Percentiles rank a stretch among this genome's conserved stretches.
Conservation (phyloP, 805 yeast genomes). For the Metschnikowia lunata region DNA sequence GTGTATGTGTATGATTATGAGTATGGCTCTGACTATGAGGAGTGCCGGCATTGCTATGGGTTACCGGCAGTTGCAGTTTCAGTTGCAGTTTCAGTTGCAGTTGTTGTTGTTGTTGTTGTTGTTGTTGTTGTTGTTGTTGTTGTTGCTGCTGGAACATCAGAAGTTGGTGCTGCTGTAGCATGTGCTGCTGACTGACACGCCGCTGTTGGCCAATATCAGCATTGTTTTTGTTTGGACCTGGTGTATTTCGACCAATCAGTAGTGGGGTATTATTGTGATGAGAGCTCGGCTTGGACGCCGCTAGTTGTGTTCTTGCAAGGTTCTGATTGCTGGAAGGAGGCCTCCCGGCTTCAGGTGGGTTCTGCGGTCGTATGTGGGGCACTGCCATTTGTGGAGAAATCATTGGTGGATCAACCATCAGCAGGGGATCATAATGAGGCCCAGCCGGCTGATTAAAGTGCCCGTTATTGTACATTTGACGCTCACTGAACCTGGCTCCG, state of each 20-base stretch:
- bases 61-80: conserved; percentile 5
- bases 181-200: conserved; percentile 8
- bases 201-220: not conserved
- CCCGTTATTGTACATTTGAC: no score
- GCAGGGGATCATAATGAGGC: no score
- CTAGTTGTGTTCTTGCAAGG: not conserved
- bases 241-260: not conserved
- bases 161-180: conserved; percentile 18
- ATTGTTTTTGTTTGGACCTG: not conserved
- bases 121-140: conserved; percentile 8
- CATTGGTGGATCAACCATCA: no score
- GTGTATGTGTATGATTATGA: not conserved
- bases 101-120: conserved; percentile 14
- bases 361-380: no score
- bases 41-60: not conserved
- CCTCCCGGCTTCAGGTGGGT: no score
- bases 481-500: no score
- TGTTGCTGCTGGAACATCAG: conserved; percentile 20
- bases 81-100: conserved; percentile 3
- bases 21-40: not conserved
- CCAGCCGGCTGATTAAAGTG: no score
- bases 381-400: no score
- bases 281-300: conserved; percentile 3
- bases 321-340: not conserved
- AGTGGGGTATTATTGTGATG: conserved; percentile 11